Base-by-base conservation (phyloP, 768 basidiomycete species). In the Rhizopogon sp. region DNA sequence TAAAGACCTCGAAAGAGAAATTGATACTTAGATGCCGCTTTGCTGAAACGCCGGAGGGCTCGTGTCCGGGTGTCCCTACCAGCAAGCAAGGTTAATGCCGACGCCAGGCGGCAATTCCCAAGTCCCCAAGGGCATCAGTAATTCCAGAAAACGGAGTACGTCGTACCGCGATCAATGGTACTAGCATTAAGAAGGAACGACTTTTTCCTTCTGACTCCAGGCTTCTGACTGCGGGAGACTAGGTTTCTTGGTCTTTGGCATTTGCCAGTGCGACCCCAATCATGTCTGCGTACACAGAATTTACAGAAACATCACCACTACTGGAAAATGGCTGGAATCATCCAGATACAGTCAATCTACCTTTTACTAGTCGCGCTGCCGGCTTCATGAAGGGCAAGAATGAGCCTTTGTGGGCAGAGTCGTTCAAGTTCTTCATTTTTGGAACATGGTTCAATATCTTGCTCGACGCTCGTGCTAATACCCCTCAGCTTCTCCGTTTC, bases 371-470 rank as follows among this genome's bases (percentile, higher is more conserved):
- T 52, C 62, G 49, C 65, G 70, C 45, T 76, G 74, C 53, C 39
- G 79, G 45, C 52, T 71, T 13, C 64, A 69, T 22, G 40, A 81
- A 75, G 56, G 79, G 77, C n/a, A 79, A 85, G 53, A 84, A 78
- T 53, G 80, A 88, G 64, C 87, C 88, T 0, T 74, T 79, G 13
- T 87, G 83, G 79, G 35, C 69, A 5, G 54, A 67, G 31, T 90
- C 88, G 11, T 81, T 77, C 66, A 71, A 65, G 53, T 84, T 72
- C 72, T 84, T 88, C 64, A 60, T 88, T 53, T 78, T 86, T 50
- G 78, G 77, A 37, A 80, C 80, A 22, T 95, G 82, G 71, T 64
- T 89, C 62, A 95, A 94, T 65, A 43, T 91, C 47, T 74, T 94
- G 52, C 82, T 95, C 25, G 25, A 25, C 25, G 25, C 4, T 25